Evolutionary conservation across 2,329 filamentous ascomycete genomes (phyloP).

Genomic region (Pseudomassariella vexata): DNA sequence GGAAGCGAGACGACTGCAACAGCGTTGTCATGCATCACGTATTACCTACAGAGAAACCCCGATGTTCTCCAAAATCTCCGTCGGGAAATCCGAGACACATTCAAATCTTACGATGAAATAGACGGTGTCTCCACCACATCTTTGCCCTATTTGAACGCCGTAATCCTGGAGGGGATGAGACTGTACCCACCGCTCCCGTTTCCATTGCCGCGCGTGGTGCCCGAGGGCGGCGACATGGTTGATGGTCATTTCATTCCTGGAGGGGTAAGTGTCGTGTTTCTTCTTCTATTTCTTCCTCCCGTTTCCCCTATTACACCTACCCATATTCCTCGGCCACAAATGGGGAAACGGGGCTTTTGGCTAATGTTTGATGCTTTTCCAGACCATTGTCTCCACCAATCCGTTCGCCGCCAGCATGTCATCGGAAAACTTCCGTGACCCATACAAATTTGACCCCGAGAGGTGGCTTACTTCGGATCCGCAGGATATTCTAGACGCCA

Average conservation of each 20-base stretch:
- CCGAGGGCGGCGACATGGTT: constrained; percentile 6
- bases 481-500: constrained; percentile 5
- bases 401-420: constrained; percentile 9
- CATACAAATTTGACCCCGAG: constrained; percentile 11
- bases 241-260: not conserved
- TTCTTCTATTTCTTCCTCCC: too few relatives aligned
- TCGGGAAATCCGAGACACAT: constrained; percentile 16
- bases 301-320: too few relatives aligned
- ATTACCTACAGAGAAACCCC: constrained; percentile 20
- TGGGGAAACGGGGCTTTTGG: too few relatives aligned
- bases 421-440: constrained; percentile 12
- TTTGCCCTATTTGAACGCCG: constrained; percentile 9
- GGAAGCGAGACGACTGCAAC: constrained; percentile 44
- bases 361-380: not conserved
- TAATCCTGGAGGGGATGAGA: constrained; percentile 10
- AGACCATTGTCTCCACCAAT: constrained; percentile 9
- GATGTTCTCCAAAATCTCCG: constrained; percentile 13
- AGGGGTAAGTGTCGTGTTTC: constrained; percentile 14
- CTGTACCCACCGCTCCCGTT: constrained; percentile 9
- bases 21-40: constrained; percentile 23
- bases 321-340: too few relatives aligned
- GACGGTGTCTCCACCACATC: constrained; percentile 1
- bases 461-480: constrained; percentile 10
- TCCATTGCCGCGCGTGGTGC: constrained; percentile 9
- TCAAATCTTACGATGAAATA: constrained; percentile 15